These are phyloP conservation scores for Sarcodon aspratus DNA, from an alignment of 768 basidiomycete species.

Conservation along the genomic window DNA sequence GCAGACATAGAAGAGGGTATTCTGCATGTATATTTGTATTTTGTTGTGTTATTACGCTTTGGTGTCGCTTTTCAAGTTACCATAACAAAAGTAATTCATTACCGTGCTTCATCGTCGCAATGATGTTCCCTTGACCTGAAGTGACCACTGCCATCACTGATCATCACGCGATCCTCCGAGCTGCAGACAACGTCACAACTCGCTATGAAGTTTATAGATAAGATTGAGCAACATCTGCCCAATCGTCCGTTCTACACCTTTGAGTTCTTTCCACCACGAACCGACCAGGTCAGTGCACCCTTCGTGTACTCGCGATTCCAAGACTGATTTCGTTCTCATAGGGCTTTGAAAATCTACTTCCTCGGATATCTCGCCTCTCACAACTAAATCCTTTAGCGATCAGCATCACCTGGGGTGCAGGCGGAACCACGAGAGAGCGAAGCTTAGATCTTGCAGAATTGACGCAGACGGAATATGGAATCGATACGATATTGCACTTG, in stretches of 20 bases:
- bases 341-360: conserved; percentile 86
- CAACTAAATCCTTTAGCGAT: conserved; percentile 71
- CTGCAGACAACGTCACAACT: no score
- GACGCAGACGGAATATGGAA: conserved; percentile 57
- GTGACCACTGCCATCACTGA: not conserved
- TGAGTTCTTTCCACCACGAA: conserved; percentile 96
- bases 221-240: conserved; percentile 36
- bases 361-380: conserved; percentile 79
- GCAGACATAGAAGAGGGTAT: not conserved
- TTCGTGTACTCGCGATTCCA: conserved; percentile 1
- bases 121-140: not conserved
- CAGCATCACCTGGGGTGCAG: conserved; percentile 96
- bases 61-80: not conserved
- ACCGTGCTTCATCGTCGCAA: not conserved
- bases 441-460: conserved; percentile 80
- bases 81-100: no score
- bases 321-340: conserved; percentile 19
- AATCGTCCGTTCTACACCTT: conserved; percentile 77
- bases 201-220: conserved; percentile 64
- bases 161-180: not conserved
- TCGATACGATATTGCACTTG: conserved; percentile 88
- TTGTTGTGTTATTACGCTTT: conserved; percentile 6
- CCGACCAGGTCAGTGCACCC: conserved; percentile 53
- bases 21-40: conserved; percentile 5
- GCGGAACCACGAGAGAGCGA: conserved; percentile 81